Conservation (phyloP, 148 eudicot genomes). For the Dianthus caryophyllus region DNA sequence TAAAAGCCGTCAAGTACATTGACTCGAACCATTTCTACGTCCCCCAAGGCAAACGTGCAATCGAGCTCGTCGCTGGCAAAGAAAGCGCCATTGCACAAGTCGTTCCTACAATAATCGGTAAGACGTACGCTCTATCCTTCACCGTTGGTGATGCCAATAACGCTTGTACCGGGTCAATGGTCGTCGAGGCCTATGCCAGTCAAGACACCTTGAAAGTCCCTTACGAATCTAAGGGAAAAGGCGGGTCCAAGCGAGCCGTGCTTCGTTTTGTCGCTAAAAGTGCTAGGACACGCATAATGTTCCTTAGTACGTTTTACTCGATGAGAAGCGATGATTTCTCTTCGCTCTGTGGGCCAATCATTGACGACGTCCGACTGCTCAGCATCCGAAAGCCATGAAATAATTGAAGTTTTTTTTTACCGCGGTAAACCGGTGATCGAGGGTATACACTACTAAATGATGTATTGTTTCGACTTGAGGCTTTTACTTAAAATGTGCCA, state of each 20-base stretch:
- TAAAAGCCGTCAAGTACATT: slow-evolving; percentile 85
- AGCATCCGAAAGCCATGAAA: slow-evolving; percentile 61
- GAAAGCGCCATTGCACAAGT: slow-evolving; percentile 86
- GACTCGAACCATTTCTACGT: slow-evolving; percentile 74
- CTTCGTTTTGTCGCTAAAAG: slow-evolving; percentile 55
- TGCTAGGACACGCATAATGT: slow-evolving; percentile 57
- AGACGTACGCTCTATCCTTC: slow-evolving; percentile 49
- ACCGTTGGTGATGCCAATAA: slow-evolving; percentile 87
- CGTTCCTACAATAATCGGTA: slow-evolving; percentile 50
- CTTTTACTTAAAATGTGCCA: not conserved
- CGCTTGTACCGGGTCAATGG: slow-evolving; percentile 70
- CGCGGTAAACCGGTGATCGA: not conserved
- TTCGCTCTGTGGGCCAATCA: slow-evolving; percentile 83
- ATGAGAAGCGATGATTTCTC: slow-evolving; percentile 74
- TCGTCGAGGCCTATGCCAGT: slow-evolving; percentile 82
- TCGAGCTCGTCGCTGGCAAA: slow-evolving; percentile 84
- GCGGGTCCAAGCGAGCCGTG: slow-evolving; percentile 69
- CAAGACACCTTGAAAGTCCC: slow-evolving; percentile 61
- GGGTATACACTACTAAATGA: slow-evolving; percentile 5
- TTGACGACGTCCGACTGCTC: slow-evolving; percentile 68
- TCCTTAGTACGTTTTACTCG: slow-evolving; percentile 69
- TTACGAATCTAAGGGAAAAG: slow-evolving; percentile 76
- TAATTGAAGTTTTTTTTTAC: not conserved
- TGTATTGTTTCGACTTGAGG: not conserved
- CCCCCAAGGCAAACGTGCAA: slow-evolving; percentile 56